Evolutionary conservation across 495 filamentous ascomycete species (phyloP), one percentile per base, ranked within the genome.

Genomic region (Chaetomidium leptoderma): DNA sequence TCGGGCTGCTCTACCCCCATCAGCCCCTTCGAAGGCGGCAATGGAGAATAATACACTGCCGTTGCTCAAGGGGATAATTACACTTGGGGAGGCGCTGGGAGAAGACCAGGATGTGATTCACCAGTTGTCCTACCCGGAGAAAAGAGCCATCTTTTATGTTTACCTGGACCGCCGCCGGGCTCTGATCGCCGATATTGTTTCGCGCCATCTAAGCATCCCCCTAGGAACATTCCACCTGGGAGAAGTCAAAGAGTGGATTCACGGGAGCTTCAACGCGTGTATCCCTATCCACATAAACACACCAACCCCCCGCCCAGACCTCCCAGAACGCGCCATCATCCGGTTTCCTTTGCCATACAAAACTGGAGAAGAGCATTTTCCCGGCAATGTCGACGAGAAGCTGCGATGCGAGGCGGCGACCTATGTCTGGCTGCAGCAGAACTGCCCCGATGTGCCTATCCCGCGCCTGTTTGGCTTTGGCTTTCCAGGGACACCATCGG

Each of bases 191-290:
- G 11, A 43, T 21, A 7, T 26, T 2, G 14, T 27, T 10, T 13
- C 21, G 10, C 43, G 24, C 24, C 43, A 45, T 27, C 23, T 26
- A 2, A n/a, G 8, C 21, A n/a, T 13, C 23, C 2, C 21, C 40
- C 19, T 6, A 21, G 9, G 2, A 26, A 14, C 23, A 45, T 45
- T 26, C 4, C 14, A 7, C 2, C 43, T 26, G 2, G 43, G 21
- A 45, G 23, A 26, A 29, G 4, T 27, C 39, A 43, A 43, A 23
- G 17, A 43, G 4, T 76, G 72, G 67, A 54, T 70, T 4, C 65
- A 58, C 55, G 74, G 73, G 1, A 70, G 72, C 58, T 76, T 71
- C 62, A 78, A 76, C 53, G 60, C 75, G 16, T 77, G 71, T 62
- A 64, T 76, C 24, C 69, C 64, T 32, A 60, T 72, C 47, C 52